Percentiles rank a stretch among this genome's conserved stretches.
Evolutionary conservation across 164 flowering plant genomes (phyloP).

Genomic region (Aristolochia californica): DNA sequence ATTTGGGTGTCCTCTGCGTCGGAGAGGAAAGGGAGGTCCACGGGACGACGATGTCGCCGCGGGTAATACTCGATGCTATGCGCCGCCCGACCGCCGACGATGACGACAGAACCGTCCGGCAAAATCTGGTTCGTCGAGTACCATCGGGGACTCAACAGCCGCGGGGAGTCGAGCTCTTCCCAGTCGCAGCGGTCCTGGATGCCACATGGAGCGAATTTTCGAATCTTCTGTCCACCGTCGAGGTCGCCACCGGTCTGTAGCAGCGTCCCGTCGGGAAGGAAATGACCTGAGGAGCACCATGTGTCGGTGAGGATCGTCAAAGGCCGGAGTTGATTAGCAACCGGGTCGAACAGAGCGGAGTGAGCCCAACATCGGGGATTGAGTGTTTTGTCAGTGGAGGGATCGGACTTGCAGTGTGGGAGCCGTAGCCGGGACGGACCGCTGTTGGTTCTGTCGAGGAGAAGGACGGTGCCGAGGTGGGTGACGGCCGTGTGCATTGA

Average conservation of each 20-base stretch:
- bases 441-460: conserved; percentile 84
- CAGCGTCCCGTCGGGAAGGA: conserved; percentile 79
- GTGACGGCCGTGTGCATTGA: conserved; percentile 97
- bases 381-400: conserved; percentile 17
- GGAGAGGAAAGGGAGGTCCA: conserved; percentile 45
- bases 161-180: conserved; percentile 24
- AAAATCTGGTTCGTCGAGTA: conserved; percentile 41
- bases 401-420: conserved; percentile 39
- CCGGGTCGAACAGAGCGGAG: conserved; percentile 53
- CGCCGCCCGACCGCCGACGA: conserved; percentile 30
- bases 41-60: conserved; percentile 26
- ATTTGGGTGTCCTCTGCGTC: conserved; percentile 47
- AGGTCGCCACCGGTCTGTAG: conserved; percentile 79
- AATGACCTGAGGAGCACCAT: conserved; percentile 96
- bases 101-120: conserved; percentile 35
- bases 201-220: conserved; percentile 38
- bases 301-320: conserved; percentile 76
- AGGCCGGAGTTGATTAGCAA: conserved; percentile 54
- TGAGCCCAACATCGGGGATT: conserved; percentile 76
- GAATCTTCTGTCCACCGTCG: conserved; percentile 48
- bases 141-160: conserved; percentile 25
- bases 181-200: conserved; percentile 29
- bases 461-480: conserved; percentile 67
- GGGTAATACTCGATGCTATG: conserved; percentile 57
- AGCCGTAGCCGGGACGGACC: conserved; percentile 55